Base-by-base conservation (phyloP, 768 basidiomycete species). In the Suillus paluster region DNA sequence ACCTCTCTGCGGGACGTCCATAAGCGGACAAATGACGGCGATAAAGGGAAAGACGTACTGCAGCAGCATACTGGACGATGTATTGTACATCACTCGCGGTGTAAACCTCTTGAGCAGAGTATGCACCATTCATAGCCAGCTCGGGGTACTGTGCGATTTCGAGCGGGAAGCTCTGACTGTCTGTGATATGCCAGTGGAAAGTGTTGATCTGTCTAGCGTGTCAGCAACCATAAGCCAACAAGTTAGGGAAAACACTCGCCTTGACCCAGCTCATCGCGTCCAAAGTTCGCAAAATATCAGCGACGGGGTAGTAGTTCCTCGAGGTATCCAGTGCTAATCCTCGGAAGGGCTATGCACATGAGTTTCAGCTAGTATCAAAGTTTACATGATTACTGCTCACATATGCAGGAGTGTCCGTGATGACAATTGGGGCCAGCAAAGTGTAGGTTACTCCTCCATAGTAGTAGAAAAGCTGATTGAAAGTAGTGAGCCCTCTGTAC, bases 11-110 rank as follows among this genome's bases (percentile, higher is more conserved):
- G 30, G 14, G 21, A 54, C 67, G 17, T 54, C 15, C 36, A 60
- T 49, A 19, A 19, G 30, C 12, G 15, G 14, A 53, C 21, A 34
- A 9, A 17, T 36, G 33, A 30, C 14, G 2, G 0, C 4, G 23
- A 25, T 12, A 36, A 9, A 49, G n/a, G 10, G 52, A 52, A 38
- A 56, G 11, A 77, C 87, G 64, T 69, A 90, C 89, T n/a, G 81
- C 82, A 38, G 80, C 87, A 21, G 91, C 92, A 71, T 89, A 91
- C 1, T 75, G 56, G 1, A 88, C 78, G 55, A 94, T 82, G 5
- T 83, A 78, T 50, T 81, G 67, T 14, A 92, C 81, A 59, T 90
- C 85, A 0, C 64, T 65, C 3, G 78, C 68, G 0, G 72, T 70
- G 67, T 83, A 82, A 4, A 77, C 70, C 44, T 74, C 67, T 1